Base-by-base conservation (phyloP, 2,329 filamentous ascomycete species). In the Zymoseptoria tritici region DNA sequence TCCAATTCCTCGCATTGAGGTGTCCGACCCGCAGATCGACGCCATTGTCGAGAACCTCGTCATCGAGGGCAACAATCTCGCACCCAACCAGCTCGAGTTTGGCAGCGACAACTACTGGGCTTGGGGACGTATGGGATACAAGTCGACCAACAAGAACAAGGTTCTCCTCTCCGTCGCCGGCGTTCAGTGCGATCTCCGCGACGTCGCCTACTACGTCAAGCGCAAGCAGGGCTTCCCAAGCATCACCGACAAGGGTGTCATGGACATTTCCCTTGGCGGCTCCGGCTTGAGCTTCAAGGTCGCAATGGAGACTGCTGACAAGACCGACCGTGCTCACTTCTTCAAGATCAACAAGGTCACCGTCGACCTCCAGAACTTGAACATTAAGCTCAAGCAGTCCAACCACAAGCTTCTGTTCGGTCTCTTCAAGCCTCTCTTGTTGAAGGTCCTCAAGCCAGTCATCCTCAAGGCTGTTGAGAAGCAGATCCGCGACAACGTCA, bases 61-160 rank as follows among this genome's bases (percentile, higher is more conserved):
- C 52, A 83, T 99, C 56, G 94, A 99, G 78, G 92, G 90, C 66
- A 92, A 97, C 80, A 99, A 99, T 77, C 86, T 99, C 68, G 91
- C 92, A 77, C 94, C 94, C 64, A 99, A 99, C 69, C 82, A 93
- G 4, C 76, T 96, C 49, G 93, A 99, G 75, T 82, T 97, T 62
- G 84, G 86, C 60, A 94, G 86, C 72, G 92, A 97, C 78, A 94
- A 97, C 79, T 95, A 94, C 79, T 91, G 92, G 84, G 87, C 90
- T 67, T 96, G 89, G 86, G 94, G 93, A 46, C 91, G 94, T 72
- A 97, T 95, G 85, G 87, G 87, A 73, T 82, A 91, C 68, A 79
- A 83, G 69, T 95, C 83, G 81, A 90, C 87, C 80, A 87, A 85
- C 75, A 87, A 90, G 76, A 92, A 96, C 76, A 87, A 87, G 74